Conservation (phyloP, 2,329 filamentous ascomycete species). For the Pseudogymnoascus sp. region DNA sequence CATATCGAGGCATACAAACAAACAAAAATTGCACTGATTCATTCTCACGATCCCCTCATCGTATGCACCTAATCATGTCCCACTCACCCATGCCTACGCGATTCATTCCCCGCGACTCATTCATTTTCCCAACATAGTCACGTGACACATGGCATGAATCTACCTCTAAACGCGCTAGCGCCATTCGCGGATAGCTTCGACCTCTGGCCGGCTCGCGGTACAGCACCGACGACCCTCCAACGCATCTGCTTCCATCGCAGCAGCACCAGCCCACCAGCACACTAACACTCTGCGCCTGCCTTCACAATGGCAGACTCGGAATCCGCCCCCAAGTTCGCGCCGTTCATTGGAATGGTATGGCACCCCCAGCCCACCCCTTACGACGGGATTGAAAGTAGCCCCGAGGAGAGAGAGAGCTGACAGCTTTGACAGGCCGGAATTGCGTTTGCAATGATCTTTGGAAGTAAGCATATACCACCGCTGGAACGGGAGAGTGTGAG, state of each 20-base stretch:
- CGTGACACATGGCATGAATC: neutral
- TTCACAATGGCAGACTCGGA: conserved; percentile 47
- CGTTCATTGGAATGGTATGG: conserved; percentile 74
- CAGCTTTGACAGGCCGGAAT: conserved; percentile 55
- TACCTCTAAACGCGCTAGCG: neutral
- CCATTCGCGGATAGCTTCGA: conserved; percentile 1
- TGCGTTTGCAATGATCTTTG: conserved; percentile 74
- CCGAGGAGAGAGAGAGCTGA: conserved; percentile 17
- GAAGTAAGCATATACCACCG: conserved; percentile 47
- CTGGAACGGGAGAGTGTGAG: too few species aligned
- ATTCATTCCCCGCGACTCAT: neutral
- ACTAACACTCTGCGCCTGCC: neutral
- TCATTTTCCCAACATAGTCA: neutral
- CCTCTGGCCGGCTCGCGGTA: neutral
- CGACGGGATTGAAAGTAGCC: neutral
- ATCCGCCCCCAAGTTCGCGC: conserved; percentile 69
- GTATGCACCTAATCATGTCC: neutral
- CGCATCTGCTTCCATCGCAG: neutral
- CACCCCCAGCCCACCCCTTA: neutral
- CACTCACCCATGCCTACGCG: neutral
- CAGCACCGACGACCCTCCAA: neutral
- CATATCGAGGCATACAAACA: neutral
- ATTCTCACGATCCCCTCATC: neutral
- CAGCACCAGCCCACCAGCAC: neutral
- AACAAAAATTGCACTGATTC: neutral